Percentiles rank a stretch among this genome's conserved stretches.
Conservation (phyloP, 768 basidiomycete genomes). For the Kwoniella dendrophila region DNA sequence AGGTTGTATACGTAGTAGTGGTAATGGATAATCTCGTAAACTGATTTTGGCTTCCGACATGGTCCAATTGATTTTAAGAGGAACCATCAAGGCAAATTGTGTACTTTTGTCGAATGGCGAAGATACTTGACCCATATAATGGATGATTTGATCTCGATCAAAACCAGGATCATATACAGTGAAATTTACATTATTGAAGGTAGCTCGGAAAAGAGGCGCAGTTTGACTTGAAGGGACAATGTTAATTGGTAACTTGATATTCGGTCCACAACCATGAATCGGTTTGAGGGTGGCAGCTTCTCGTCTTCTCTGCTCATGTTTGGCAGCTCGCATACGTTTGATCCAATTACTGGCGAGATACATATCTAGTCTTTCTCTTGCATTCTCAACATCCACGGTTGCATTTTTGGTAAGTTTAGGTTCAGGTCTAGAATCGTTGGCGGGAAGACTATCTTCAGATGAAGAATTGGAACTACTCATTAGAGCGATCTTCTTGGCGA, state of each 20-base stretch:
- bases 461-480: slow-evolving; percentile 55
- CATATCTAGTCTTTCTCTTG: slow-evolving; percentile 67
- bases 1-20: slow-evolving; percentile 73
- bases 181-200: slow-evolving; percentile 66
- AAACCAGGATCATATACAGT: slow-evolving; percentile 67
- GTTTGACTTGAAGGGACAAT: slow-evolving; percentile 43
- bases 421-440: neutral
- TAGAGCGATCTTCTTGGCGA: slow-evolving; percentile 73
- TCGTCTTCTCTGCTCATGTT: slow-evolving; percentile 60
- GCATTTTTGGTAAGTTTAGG: slow-evolving; percentile 28
- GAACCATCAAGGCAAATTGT: slow-evolving; percentile 76
- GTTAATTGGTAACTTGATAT: slow-evolving; percentile 55
- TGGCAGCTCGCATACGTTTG: slow-evolving; percentile 61
- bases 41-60: slow-evolving; percentile 66
- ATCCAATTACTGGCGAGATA: slow-evolving; percentile 77
- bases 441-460: slow-evolving; percentile 2
- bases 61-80: slow-evolving; percentile 74
- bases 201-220: slow-evolving; percentile 72
- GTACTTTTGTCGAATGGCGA: slow-evolving; percentile 69
- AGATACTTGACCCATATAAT: slow-evolving; percentile 66
- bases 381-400: slow-evolving; percentile 71
- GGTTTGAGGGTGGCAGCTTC: slow-evolving; percentile 62
- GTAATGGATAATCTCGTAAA: slow-evolving; percentile 86
- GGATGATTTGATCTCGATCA: slow-evolving; percentile 57
- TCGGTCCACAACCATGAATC: slow-evolving; percentile 50